Base-by-base conservation (phyloP, 2,329 filamentous ascomycete genomes). In the Passalora sequoiae region DNA sequence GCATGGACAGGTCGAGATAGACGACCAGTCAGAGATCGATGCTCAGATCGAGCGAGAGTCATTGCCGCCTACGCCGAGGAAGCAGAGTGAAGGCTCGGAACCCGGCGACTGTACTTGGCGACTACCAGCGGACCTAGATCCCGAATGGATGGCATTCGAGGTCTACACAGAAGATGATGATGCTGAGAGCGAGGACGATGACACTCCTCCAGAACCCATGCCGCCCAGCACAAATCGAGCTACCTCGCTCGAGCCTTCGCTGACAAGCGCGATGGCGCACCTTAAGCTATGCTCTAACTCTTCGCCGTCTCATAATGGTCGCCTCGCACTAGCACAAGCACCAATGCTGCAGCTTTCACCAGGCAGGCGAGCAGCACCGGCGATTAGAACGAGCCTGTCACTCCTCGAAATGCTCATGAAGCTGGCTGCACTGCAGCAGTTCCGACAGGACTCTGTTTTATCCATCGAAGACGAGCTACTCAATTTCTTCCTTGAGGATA, bases 61-160 rank as follows among this genome's bases (percentile, higher is more conserved):
- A 5, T 49, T 48, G 13, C 51, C 56, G 7, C 44, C 38, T 20
- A 53, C 51, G 13, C 51, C 55, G n/a, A 8, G 35, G 9, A 38
- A 51, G 21, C 22, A 32, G 4, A 13, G 19, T 10, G 25, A 40
- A 5, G 30, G 20, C 10, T 19, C 9, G 6, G 7, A 31, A 12
- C 13, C 32, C 13, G 31, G 8, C 19, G 3, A 6, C 20, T 29
- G 15, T 31, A 32, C 24, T 17, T 47, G 44, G 44, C 46, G 51
- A 4, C 38, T 55, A 8, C 49, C 52, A 1, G 72, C 74, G 1
- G 84, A 89, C 47, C 71, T 95, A 0, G 89, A 95, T 54, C 81
- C 84, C 0, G 89, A 94, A 64, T 96, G 89, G 89, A 78, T 95
- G 52, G 89, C 89, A 0, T 79, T 96, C 12, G 88, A 95, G 61